Base-by-base conservation (phyloP, 495 filamentous ascomycete genomes). In the Thermothielavioides terrestris region DNA sequence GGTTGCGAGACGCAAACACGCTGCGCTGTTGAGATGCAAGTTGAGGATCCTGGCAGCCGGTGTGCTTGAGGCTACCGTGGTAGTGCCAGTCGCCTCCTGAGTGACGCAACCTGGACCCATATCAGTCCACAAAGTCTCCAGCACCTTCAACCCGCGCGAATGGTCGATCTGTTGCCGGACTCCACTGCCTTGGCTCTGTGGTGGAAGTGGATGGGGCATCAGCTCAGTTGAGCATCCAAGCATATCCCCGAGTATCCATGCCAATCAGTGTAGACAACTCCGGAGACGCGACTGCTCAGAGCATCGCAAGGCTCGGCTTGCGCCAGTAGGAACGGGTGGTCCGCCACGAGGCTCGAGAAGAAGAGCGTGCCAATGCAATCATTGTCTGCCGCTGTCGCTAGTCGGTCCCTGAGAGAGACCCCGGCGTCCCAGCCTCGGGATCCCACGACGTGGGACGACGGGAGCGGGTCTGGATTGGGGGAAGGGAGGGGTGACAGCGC, bases 91-190 rank as follows among this genome's bases (percentile, higher is more conserved):
- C 48, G 46, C 41, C 31, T 57, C 44, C 28, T 46, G 49, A 49
- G 42, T 20, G 36, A 49, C 48, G 53, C 47, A 46, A 30, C 56
- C 28, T 44, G 39, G 6, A 14, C 15, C 44, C 51, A 54, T 38
- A 2, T 22, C 46, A 64, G 38, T 50, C 59, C 52, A 57, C 61
- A 48, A 18, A 37, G 52, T 53, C 49, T 53, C 52, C 52, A 50
- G 53, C 27, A 43, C 54, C 50, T 60, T 64, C 53, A 46, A 64
- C 46, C 62, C 59, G 62, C 62, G 47, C 59, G 62, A 64, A 62
- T 64, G 57, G 50, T 52, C 48, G 28, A 20, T n/a, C 17, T 21
- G 31, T 39, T 28, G 32, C 41, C 52, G 39, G 41, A 44, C 39
- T 55, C 61, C 61, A 60, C 59, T 36, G 31, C 42, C 53, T 50